Evolutionary conservation across 2,329 filamentous ascomycete genomes (phyloP), one percentile per base, ranked within the genome.

Genomic region (Fusarium denticulatum): DNA sequence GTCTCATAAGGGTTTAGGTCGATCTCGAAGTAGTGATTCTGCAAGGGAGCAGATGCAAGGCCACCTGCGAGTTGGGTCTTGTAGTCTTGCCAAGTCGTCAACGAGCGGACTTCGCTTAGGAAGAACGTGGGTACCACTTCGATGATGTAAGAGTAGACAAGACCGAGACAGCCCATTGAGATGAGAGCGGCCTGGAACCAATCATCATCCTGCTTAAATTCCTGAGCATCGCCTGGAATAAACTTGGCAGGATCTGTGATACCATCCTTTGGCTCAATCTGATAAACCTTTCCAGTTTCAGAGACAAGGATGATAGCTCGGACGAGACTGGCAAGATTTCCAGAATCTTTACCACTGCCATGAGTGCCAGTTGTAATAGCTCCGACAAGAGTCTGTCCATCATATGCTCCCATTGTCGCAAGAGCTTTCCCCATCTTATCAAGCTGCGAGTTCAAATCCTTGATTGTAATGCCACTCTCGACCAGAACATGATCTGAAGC

Each of bases 21-120:
- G 1, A 59, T 50, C 11, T 59, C 56, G 15, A 59, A 59, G 26
- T 59, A 59, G 26, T 59, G 56, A 5, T 59, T 39, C 9, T 59
- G 56, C 0, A 59, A 0, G 1, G 56, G 43, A 9, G 9, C 24
- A 6, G 56, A 59, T 0, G 32, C 9, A 4, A 59, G 56, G 22
- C 56, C 56, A 0, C 43, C 56, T 8, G 9, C 13, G 12, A 59
- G 56, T 18, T 52, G 20, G 7, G 20, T 0, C 34, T 59, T 59
- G 10, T 50, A 59, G 16, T 28, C 26, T 39, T 59, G 56, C 56
- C 56, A 59, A 6, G 32, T 59, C 8, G 56, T 59, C 14, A 60
- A n/a, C 1, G 11, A 9, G 1, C 58, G 58, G 14, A 55, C 36
- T 24, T 60, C 58, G 18, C 58, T 60, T 0, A 60, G 30, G 1